Evolutionary conservation across 495 filamentous ascomycete species (phyloP), one percentile per base, ranked within the genome.

Genomic region (Patellaria atrata): DNA sequence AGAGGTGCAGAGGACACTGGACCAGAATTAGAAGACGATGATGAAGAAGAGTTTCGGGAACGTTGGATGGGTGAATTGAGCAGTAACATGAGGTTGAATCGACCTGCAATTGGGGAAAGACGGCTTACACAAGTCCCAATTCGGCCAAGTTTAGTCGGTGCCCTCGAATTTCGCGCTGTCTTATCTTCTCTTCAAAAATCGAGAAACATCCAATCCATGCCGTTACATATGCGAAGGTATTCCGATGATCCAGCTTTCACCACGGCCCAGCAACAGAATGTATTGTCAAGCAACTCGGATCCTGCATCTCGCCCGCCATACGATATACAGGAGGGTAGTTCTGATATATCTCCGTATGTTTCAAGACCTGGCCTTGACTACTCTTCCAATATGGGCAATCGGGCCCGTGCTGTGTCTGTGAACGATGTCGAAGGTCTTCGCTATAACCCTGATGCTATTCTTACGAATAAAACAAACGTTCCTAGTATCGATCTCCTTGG

Each of bases 91-190:
- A 76, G 86, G 33, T 68, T 94, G 16, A 79, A 66, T 46, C 72
- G 89, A 8, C 79, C 80, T 5, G 41, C 43, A 7, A 60, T 61
- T 27, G 71, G 68, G 34, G 62, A 67, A 30, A 67, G 85, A 30
- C 78, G 76, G 40, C 80, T 75, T 50, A 81, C 85, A 18, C 61
- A 82, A 38, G 78, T 71, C 28, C 77, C 83, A 1, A 94, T 96
- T 39, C 69, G 91, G 20, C 85, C 91, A 4, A 94, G 86, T 60
- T 58, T 99, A 14, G 80, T 96, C 4, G 91, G 91, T 28, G 91
- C 78, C 3, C 59, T 99, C 34, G 91, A 99, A 56, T 99, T 99
- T 47, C 73, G 82, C 40, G 82, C 86, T 2, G 78, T 94, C 9
- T 63, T 99, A 30, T 75, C 77, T 5, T 79, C 82, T 3, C 57